Evolutionary conservation across 2,329 filamentous ascomycete genomes (phyloP).

Genomic region (Mollisiaceae sp.): DNA sequence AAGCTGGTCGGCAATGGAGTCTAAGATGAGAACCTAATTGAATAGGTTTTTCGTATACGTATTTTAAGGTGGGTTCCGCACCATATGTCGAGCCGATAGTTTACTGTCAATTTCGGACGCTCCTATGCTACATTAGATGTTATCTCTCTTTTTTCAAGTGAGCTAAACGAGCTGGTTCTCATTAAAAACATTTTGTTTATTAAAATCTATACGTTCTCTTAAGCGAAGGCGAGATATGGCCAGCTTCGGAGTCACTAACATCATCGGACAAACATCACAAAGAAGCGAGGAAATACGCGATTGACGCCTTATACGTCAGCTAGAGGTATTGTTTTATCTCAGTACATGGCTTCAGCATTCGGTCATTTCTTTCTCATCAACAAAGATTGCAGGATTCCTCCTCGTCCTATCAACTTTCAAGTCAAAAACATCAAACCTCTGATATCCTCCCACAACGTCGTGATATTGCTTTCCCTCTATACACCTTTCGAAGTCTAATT

Average conservation of each 20-base stretch:
- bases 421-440: slow-evolving; percentile 59
- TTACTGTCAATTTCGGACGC: neutral
- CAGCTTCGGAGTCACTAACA: neutral
- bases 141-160: neutral
- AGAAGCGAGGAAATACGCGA: neutral
- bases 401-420: slow-evolving; percentile 52
- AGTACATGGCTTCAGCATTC: too few relatives aligned
- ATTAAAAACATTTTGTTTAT: neutral
- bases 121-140: neutral
- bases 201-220: neutral
- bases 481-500: slow-evolving; percentile 54
- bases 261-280: neutral
- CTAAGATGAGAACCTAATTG: neutral
- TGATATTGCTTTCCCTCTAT: slow-evolving; percentile 63
- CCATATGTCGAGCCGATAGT: neutral
- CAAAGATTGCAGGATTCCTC: slow-evolving; percentile 43
- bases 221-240: neutral
- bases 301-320: too few relatives aligned
- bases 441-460: slow-evolving; percentile 61
- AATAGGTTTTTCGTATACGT: neutral
- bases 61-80: neutral
- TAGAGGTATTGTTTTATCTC: too few relatives aligned
- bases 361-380: neutral
- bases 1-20: neutral
- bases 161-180: neutral